These are phyloP conservation scores for Xylaria arbuscula DNA, from an alignment of 2,329 filamentous ascomycete species.

Conservation along the genomic window DNA sequence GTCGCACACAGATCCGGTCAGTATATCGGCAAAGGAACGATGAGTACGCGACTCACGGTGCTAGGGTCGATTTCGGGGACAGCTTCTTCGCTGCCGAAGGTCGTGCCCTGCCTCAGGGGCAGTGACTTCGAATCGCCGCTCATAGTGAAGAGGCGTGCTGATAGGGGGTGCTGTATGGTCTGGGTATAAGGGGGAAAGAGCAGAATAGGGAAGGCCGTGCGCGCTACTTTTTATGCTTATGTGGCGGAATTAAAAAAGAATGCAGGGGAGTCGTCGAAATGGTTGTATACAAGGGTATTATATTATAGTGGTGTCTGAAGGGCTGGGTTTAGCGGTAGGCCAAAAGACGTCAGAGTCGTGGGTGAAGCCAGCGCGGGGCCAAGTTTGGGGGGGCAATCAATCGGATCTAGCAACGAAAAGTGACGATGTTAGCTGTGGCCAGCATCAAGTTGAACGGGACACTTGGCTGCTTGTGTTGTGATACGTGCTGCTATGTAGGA, in stretches of 20 bases:
- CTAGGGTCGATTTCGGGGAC: constrained; percentile 68
- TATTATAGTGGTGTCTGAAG: background rate
- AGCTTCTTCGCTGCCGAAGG: constrained; percentile 67
- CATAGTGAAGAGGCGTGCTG: constrained; percentile 40
- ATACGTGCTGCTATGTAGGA: constrained; percentile 7
- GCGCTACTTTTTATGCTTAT: background rate
- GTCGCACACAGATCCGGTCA: constrained; percentile 24
- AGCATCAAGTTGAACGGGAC: constrained; percentile 12
- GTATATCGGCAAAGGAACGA: constrained; percentile 18
- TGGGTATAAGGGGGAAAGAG: constrained; percentile 1
- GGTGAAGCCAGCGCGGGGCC: constrained; percentile 24
- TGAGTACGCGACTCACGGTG: constrained; percentile 58
- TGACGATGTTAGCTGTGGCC: constrained; percentile 29
- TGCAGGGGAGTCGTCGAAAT: constrained; percentile 8
- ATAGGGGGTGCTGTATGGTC: background rate
- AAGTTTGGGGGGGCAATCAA: constrained; percentile 14
- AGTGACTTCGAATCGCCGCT: constrained; percentile 50
- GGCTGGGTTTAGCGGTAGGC: background rate
- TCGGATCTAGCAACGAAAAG: constrained; percentile 30
- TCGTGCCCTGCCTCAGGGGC: constrained; percentile 61
- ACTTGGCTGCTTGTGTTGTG: constrained; percentile 16
- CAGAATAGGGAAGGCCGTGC: background rate
- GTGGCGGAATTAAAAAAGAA: background rate
- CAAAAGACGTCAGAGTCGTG: constrained; percentile 19
- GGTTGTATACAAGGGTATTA: constrained; percentile 4